Evolutionary conservation across 768 basidiomycete species (phyloP), one percentile per base, ranked within the genome.

Genomic region (Artomyces pyxidatus): DNA sequence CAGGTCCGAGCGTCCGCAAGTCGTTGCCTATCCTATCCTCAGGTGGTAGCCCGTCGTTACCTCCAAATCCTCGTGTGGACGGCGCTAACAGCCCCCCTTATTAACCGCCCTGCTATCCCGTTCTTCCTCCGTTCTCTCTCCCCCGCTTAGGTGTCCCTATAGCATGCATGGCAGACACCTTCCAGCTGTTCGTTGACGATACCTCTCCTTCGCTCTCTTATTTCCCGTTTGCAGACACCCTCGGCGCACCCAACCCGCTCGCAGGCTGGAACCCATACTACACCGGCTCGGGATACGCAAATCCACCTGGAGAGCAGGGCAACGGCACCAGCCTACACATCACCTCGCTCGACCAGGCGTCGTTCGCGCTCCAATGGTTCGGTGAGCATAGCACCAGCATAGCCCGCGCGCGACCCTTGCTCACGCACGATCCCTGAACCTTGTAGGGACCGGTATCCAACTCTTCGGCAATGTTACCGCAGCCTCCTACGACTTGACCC

Each of bases 191-290:
- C 50, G 68, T 88, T 58, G 76, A 82, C 63, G 79, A 87, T 61
- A 78, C 79, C 47, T 86, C 85, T 37, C 85, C 85, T 4, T 59
- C 70, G 40, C 67, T 88, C 55, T 53, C 58, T 23, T 88, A 86
- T 68, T 70, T 63, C 50, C 85, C 87, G 21, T 75, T 79, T 51
- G 59, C 68, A 37, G 81, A 85, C 63, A 75, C 73, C 10, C 66
- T 78, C 49, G 67, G 74, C 35, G 48, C 42, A 25, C 71, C 43
- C 64, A 69, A 80, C 56, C 57, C 78, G 37, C 58, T 63, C 17
- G 71, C 68, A 23, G 85, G 85, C 59, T 90, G 88, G 88, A 80
- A 79, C 60, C 76, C 84, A 16, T 76, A 71, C 65, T 86, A 75
- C 63, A 63, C 68, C 2, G 42, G 37, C 37, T 75, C 79, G 11